phyloP scores from a whole-genome alignment of 2,329 filamentous ascomycete species.

The Ophiosphaerella narmari region DNA sequence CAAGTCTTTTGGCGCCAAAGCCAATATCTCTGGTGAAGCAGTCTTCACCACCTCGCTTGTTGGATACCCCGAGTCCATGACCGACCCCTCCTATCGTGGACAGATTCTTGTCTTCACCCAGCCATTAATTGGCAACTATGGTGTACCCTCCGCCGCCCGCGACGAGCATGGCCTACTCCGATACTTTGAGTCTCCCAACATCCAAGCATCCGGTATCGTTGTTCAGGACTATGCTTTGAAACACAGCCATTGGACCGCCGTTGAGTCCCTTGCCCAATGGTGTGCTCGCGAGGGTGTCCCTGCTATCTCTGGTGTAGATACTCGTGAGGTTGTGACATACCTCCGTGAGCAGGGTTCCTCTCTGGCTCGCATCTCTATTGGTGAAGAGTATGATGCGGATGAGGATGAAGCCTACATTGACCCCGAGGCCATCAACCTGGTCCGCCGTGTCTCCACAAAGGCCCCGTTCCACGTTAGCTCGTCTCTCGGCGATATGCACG shows the following conservation, averaged over 20 bases:
- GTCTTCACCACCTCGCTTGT: conserved; percentile 98
- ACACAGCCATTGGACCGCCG: conserved; percentile 98
- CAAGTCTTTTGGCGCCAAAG: conserved; percentile 93
- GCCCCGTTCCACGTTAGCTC: conserved; percentile 94
- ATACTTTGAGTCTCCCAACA: conserved; percentile 98
- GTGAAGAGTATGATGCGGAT: conserved; percentile 97
- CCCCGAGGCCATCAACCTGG: conserved; percentile 94
- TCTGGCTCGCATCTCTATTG: conserved; percentile 89
- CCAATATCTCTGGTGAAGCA: conserved; percentile 96
- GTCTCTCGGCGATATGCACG: conserved; percentile 79
- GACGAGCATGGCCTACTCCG: conserved; percentile 90
- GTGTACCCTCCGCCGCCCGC: conserved; percentile 82
- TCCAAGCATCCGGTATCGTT: conserved; percentile 94
- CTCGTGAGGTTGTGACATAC: conserved; percentile 92
- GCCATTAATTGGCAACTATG: conserved; percentile 97
- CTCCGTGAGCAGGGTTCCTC: conserved; percentile 97
- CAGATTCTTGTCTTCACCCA: conserved; percentile 99
- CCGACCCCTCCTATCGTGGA: conserved; percentile 72
- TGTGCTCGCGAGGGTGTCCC: conserved; percentile 95
- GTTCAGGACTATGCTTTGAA: conserved; percentile 91
- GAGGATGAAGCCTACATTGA: conserved; percentile 97
- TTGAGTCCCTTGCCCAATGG: conserved; percentile 91
- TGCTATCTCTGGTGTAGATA: conserved; percentile 95
- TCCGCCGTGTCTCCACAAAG: conserved; percentile 96
- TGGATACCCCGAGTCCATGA: conserved; percentile 90